Evolutionary conservation across 768 basidiomycete species (phyloP).

Genomic region (Tricholoma sp.): DNA sequence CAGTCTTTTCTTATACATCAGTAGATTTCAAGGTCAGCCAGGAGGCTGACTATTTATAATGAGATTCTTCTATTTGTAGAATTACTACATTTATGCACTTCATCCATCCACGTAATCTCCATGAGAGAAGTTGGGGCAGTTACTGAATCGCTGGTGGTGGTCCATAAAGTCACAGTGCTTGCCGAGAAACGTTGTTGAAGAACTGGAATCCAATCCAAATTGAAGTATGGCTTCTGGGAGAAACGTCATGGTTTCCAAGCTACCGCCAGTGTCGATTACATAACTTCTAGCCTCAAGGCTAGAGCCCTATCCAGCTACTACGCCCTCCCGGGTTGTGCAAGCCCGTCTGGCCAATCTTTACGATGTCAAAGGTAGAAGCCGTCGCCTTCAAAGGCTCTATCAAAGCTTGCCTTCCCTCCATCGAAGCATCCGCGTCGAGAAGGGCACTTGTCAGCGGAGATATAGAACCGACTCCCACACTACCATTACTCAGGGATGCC

Average conservation of each 20-base stretch:
- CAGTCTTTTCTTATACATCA: not conserved
- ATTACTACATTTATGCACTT: no score
- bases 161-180: no score
- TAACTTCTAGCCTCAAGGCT: not conserved
- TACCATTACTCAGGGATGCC: constrained; percentile 6
- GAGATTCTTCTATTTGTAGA: no score
- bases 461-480: constrained; percentile 11
- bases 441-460: constrained; percentile 54
- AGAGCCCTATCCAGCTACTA: constrained; percentile 90
- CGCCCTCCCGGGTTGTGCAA: constrained; percentile 89
- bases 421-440: constrained; percentile 50
- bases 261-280: not conserved
- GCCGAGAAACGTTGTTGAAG: no score
- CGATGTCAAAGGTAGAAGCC: constrained; percentile 33
- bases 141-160: no score
- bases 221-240: not conserved
- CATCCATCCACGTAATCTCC: not conserved
- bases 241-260: no score
- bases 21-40: constrained; percentile 6
- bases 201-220: not conserved
- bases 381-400: constrained; percentile 7
- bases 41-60: no score
- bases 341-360: constrained; percentile 94
- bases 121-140: no score
- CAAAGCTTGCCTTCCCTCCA: constrained; percentile 10